Evolutionary conservation across 2,329 filamentous ascomycete species (phyloP), one percentile per base, ranked within the genome.

Genomic region (Aspergillus tanneri): DNA sequence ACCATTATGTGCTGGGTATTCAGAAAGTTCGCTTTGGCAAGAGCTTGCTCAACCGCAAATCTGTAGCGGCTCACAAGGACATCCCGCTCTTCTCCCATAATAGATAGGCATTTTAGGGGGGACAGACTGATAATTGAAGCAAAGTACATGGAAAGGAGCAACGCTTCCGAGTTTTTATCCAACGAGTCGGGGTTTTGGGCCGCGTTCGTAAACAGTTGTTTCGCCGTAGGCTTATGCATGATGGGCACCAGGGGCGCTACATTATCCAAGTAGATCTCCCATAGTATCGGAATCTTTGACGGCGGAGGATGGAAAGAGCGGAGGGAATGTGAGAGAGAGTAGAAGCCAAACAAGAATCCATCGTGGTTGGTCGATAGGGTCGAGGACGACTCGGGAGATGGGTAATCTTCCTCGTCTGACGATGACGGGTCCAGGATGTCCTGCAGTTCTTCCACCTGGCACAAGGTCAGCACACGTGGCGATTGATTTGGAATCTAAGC

Each of bases 101-200:
- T 62, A 11, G 63, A 55, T 22, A 69, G 52, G 62, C 67, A 78
- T 52, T 69, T 71, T 52, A 72, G 71, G 48, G 56, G 62, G 32
- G 54, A 69, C 66, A 67, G 66, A 53, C 66, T 71, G 56, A 66
- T 64, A 2, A 82, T 71, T 0, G 80, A 76, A 2, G 74, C 75
- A 50, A 84, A 80, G 63, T 85, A 86, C 37, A 87, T 78, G 6
- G 81, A 69, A 57, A 86, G 85, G 2, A 86, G 65, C 21, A 85
- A 64, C 3, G 78, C 75, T 60, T 86, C 83, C 40, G 60, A 71
- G 55, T 63, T 75, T 54, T 78, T 82, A 41, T 76, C 72, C 25
- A 82, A 60, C 25, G 72, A 72, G 35, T 79, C 73, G 1, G 78
- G 67, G 37, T 77, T 71, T 27, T 72, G 72, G 2, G 76, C 69